Evolutionary conservation across 2,329 filamentous ascomycete species (phyloP).

Genomic region (Aspergillus quadrilineatus): DNA sequence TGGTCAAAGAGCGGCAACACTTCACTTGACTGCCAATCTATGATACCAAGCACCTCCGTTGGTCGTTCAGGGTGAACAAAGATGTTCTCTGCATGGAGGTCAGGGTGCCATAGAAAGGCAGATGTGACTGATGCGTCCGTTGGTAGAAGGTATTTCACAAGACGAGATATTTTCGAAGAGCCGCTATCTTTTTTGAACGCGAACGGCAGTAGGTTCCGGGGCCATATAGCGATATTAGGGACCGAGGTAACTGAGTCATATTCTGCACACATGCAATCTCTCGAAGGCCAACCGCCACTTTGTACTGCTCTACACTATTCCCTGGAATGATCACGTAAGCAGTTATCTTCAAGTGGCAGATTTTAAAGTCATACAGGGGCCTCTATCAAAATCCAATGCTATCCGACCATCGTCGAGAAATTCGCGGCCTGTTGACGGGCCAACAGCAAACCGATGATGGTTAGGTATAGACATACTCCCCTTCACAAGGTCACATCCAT

Average conservation of each 20-base stretch:
- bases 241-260: slow-evolving; percentile 32
- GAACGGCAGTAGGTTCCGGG: slow-evolving; percentile 39
- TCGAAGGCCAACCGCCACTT: slow-evolving; percentile 32
- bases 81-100: slow-evolving; percentile 39
- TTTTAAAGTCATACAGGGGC: slow-evolving; percentile 12
- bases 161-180: slow-evolving; percentile 30
- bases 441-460: slow-evolving; percentile 36
- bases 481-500: slow-evolving; percentile 17
- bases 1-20: slow-evolving; percentile 38
- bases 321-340: slow-evolving; percentile 23
- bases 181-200: slow-evolving; percentile 32
- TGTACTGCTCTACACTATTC: slow-evolving; percentile 32
- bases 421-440: slow-evolving; percentile 36
- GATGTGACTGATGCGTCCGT: slow-evolving; percentile 26
- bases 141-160: slow-evolving; percentile 29
- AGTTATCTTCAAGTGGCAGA: background rate
- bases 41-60: slow-evolving; percentile 22
- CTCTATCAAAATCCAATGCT: slow-evolving; percentile 12
- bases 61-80: slow-evolving; percentile 24
- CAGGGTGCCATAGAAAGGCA: slow-evolving; percentile 35
- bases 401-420: slow-evolving; percentile 33
- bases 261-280: slow-evolving; percentile 33
- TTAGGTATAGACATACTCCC: slow-evolving; percentile 11
- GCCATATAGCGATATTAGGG: slow-evolving; percentile 34
- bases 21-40: slow-evolving; percentile 30